Conservation (phyloP, 2,329 filamentous ascomycete species). For the Reticulascus tulasneorum region DNA sequence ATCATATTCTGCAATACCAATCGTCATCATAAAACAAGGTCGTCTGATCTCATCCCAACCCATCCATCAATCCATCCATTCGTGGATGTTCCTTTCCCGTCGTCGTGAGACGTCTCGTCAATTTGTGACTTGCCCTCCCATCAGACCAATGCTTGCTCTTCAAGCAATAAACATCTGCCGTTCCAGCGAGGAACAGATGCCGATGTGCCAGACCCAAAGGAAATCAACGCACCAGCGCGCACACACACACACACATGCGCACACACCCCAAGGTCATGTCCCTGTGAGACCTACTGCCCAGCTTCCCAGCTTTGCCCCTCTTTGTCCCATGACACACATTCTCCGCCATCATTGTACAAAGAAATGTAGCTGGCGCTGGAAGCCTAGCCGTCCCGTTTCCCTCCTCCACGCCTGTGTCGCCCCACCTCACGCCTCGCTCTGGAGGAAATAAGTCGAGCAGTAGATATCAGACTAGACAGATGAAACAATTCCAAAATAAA, state of each 20-base stretch:
- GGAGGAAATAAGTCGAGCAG: slow-evolving; percentile 13
- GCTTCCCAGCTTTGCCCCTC: not conserved
- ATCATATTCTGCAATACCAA: no score
- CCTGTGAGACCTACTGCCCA: slow-evolving; percentile 12
- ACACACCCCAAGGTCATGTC: slow-evolving; percentile 7
- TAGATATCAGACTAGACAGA: slow-evolving; percentile 18
- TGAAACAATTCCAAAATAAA: slow-evolving; percentile 8
- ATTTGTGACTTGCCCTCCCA: no score
- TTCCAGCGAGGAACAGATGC: no score
- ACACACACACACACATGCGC: no score
- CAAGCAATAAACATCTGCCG: no score
- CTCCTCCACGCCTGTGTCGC: slow-evolving; percentile 2
- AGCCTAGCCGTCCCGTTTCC: slow-evolving; percentile 6
- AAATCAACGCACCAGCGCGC: no score
- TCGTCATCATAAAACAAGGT: no score
- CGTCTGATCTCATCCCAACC: slow-evolving; percentile 1
- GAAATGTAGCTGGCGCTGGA: not conserved
- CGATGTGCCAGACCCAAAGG: no score
- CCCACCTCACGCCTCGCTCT: not conserved
- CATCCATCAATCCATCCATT: not conserved
- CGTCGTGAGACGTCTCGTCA: slow-evolving; percentile 10
- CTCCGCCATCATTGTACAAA: slow-evolving; percentile 6
- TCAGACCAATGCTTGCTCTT: no score
- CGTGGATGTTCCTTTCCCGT: not conserved
- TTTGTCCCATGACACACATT: slow-evolving; percentile 1